These are phyloP conservation scores for Daldinia vernicosa DNA, from an alignment of 495 filamentous ascomycete genomes.

Conservation along the genomic window DNA sequence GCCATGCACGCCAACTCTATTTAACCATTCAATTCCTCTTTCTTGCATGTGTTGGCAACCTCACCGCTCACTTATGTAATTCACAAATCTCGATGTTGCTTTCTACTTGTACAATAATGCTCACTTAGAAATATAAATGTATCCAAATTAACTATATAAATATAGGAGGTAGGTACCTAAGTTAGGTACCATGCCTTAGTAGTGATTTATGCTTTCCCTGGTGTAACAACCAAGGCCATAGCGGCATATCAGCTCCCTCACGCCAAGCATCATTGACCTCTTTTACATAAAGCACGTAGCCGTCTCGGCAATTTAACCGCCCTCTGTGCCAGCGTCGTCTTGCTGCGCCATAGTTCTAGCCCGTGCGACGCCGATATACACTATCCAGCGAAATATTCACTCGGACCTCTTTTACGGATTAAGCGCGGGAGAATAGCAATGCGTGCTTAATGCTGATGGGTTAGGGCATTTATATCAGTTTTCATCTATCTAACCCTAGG, in stretches of 20 bases:
- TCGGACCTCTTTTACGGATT: not conserved
- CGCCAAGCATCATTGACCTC: not conserved
- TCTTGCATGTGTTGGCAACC: slow-evolving; percentile 8
- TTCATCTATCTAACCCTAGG: not conserved
- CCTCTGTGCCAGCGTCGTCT: not conserved
- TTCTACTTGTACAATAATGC: no score
- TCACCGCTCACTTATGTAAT: slow-evolving; percentile 8
- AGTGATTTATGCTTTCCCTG: not conserved
- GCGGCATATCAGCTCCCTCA: not conserved
- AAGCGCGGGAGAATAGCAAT: not conserved
- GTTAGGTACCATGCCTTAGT: no score
- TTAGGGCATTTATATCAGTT: not conserved
- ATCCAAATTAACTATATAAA: no score
- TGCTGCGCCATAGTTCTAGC: not conserved
- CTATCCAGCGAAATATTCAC: not conserved
- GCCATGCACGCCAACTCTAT: slow-evolving; percentile 32
- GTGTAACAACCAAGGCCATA: not conserved
- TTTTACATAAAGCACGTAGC: not conserved
- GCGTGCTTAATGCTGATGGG: not conserved
- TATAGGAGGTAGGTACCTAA: no score
- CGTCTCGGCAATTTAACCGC: not conserved
- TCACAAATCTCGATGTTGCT: no score
- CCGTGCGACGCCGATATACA: not conserved
- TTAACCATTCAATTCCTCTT: slow-evolving; percentile 26
- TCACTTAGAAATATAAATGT: no score